These are phyloP conservation scores for Corylus americana DNA, from an alignment of 306 rosid species.

Conservation along the genomic window DNA sequence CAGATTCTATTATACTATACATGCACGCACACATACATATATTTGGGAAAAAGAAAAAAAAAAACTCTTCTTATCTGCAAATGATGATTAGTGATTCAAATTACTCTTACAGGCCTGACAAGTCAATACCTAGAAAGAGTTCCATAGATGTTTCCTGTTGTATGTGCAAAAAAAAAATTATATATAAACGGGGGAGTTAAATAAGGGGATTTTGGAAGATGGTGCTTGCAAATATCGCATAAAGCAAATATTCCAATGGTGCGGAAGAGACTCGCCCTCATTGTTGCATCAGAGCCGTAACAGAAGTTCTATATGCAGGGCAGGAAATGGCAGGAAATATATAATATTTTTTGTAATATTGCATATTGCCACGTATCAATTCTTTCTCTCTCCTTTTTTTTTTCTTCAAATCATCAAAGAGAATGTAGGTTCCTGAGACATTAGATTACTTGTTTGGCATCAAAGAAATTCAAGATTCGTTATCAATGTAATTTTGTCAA, in stretches of 20 bases:
- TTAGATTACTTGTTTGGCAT: conserved; percentile 36
- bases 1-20: neutral
- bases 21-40: neutral
- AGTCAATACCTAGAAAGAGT: conserved; percentile 32
- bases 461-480: conserved; percentile 43
- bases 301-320: conserved; percentile 31
- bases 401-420: conserved; percentile 41
- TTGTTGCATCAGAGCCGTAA: conserved; percentile 34
- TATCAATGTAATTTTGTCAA: conserved; percentile 32
- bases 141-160: conserved; percentile 40
- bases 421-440: conserved; percentile 44
- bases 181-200: conserved; percentile 39
- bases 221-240: conserved; percentile 32
- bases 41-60: neutral
- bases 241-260: conserved; percentile 36
- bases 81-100: conserved; percentile 13
- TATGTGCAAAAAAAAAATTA: conserved; percentile 26
- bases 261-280: conserved; percentile 26
- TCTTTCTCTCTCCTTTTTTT: conserved; percentile 30
- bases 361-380: conserved; percentile 14
- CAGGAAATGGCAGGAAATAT: conserved; percentile 37
- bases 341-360: conserved; percentile 20
- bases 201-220: conserved; percentile 40
- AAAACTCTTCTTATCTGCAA: neutral
- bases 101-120: conserved; percentile 47